phyloP scores from a whole-genome alignment of 805 yeast genomes.

The Candida silvicultrix region DNA sequence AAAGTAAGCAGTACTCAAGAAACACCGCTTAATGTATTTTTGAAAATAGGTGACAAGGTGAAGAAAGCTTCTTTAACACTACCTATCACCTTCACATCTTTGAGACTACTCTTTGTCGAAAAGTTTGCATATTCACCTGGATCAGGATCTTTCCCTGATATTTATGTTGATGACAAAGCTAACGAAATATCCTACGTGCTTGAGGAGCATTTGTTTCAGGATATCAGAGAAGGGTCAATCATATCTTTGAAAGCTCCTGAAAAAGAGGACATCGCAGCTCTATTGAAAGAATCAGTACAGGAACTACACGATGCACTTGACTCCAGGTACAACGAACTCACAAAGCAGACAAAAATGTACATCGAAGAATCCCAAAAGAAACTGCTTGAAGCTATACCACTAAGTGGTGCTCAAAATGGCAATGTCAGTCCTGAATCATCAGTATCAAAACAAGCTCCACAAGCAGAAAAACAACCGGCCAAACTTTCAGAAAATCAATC shows the following conservation, averaged over 20 bases:
- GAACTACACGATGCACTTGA: not conserved
- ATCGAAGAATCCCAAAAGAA: not conserved
- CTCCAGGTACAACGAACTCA: not conserved
- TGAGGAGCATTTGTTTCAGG: slow-evolving; percentile 59
- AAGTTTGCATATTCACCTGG: slow-evolving; percentile 82
- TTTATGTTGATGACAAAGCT: slow-evolving; percentile 60
- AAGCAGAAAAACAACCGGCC: too few relatives aligned
- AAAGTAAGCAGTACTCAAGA: not conserved
- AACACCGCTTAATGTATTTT: slow-evolving; percentile 28
- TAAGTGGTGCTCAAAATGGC: not conserved
- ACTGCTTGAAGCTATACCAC: not conserved
- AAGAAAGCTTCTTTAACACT: slow-evolving; percentile 38
- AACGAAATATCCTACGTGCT: slow-evolving; percentile 68
- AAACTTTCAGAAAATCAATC: too few relatives aligned
- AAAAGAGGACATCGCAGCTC: slow-evolving; percentile 6
- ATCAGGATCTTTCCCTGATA: slow-evolving; percentile 64
- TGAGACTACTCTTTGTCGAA: slow-evolving; percentile 75
- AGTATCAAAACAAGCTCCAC: not conserved
- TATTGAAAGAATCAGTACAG: not conserved
- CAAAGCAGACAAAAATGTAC: not conserved
- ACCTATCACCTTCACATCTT: slow-evolving; percentile 32
- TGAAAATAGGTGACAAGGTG: slow-evolving; percentile 45
- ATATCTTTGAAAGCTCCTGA: slow-evolving; percentile 51
- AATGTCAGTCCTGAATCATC: not conserved
- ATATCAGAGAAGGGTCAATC: slow-evolving; percentile 53